Percentiles rank a stretch among this genome's conserved stretches.
phyloP scores from a whole-genome alignment of 768 basidiomycete genomes.

The Rhizopogon vesiculosus region DNA sequence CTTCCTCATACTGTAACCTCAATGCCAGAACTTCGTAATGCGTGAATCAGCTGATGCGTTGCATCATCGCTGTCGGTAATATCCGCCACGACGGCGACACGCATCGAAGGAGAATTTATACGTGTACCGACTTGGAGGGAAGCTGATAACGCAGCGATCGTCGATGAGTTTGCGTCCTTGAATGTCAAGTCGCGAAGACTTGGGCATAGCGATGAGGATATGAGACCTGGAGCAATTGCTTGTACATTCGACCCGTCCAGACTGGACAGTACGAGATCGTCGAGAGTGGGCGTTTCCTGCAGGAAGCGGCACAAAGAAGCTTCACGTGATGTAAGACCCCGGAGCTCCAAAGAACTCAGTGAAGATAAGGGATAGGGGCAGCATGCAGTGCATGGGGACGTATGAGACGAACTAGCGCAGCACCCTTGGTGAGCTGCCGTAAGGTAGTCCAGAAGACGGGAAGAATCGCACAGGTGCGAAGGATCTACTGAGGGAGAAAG shows the following conservation, averaged over 20 bases:
- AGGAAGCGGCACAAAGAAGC: slow-evolving; percentile 3
- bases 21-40: not conserved
- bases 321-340: slow-evolving; percentile 1
- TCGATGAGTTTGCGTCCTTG: not conserved
- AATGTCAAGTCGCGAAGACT: not conserved
- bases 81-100: not conserved
- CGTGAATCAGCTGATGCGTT: not conserved
- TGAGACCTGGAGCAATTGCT: not conserved
- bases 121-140: not conserved
- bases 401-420: not conserved
- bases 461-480: slow-evolving; percentile 29
- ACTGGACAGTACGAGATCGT: not conserved
- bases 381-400: slow-evolving; percentile 5
- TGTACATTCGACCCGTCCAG: not conserved
- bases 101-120: not conserved
- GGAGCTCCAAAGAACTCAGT: slow-evolving; percentile 1
- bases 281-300: not conserved
- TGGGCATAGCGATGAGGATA: not conserved
- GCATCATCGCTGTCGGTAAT: not conserved
- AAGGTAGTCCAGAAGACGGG: slow-evolving; percentile 33
- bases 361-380: slow-evolving; percentile 3
- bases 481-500: slow-evolving; percentile 35
- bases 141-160: not conserved
- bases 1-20: not conserved
- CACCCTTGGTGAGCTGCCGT: slow-evolving; percentile 1